phyloP scores from a whole-genome alignment of 176 grass and related monocot species.

The Phragmites australis region DNA sequence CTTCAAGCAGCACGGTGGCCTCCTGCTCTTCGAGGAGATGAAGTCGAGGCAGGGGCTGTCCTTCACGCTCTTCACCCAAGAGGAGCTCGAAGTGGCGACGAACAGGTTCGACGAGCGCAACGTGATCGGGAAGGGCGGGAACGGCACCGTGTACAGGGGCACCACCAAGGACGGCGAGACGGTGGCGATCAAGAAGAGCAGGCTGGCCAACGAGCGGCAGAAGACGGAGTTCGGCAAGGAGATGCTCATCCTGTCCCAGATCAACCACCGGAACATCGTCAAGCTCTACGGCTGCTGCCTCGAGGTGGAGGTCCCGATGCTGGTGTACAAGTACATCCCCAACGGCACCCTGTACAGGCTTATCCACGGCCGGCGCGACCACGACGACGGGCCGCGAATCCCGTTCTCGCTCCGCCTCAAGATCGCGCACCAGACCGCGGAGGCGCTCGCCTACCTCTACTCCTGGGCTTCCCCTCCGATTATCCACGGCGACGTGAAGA shows the following conservation, averaged over 20 bases:
- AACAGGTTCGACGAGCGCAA: constrained; percentile 52
- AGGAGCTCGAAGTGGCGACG: constrained; percentile 66
- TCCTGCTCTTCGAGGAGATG: constrained; percentile 60
- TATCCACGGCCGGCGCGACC: constrained; percentile 23
- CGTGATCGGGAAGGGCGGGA: constrained; percentile 65
- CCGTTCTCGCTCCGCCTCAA: constrained; percentile 38
- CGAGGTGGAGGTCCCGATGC: constrained; percentile 59
- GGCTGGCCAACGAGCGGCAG: constrained; percentile 57
- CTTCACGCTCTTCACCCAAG: constrained; percentile 62
- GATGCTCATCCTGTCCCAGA: constrained; percentile 77
- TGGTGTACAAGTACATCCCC: constrained; percentile 58
- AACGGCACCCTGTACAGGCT: constrained; percentile 56
- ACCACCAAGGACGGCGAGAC: constrained; percentile 35
- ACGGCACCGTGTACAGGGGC: constrained; percentile 78
- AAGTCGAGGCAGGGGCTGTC: constrained; percentile 53
- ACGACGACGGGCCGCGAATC: neutral
- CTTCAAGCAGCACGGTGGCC: constrained; percentile 73
- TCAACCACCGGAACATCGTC: constrained; percentile 60
- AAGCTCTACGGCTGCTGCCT: constrained; percentile 59
- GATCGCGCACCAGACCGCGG: constrained; percentile 51
- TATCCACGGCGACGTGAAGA: constrained; percentile 65
- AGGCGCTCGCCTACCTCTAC: constrained; percentile 71
- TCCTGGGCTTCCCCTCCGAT: constrained; percentile 55
- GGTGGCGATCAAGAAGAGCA: constrained; percentile 59
- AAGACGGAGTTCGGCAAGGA: constrained; percentile 79